A percentile compares a stretch with the other conserved stretches of the same genome.
phyloP scores from a whole-genome alignment of 2,329 filamentous ascomycete genomes.

The Phoma sp. region DNA sequence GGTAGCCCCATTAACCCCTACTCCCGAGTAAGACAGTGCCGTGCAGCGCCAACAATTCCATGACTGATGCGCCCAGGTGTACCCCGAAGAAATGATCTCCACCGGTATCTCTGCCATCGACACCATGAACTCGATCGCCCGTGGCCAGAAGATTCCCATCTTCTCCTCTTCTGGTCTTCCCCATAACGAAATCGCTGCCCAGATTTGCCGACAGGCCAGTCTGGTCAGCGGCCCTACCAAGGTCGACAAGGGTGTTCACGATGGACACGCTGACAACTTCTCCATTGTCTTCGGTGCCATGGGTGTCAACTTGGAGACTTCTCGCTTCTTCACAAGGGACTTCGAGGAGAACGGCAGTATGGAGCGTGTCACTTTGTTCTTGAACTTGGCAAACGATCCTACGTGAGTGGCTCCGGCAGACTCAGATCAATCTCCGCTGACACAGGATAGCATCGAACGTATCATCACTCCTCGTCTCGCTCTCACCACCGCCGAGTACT shows the following conservation, averaged over 20 bases:
- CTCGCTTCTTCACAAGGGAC: slow-evolving; percentile 96
- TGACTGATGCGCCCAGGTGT: slow-evolving; percentile 67
- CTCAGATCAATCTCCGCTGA: slow-evolving; percentile 23
- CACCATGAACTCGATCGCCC: slow-evolving; percentile 90
- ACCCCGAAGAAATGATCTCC: slow-evolving; percentile 99
- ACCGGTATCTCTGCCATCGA: slow-evolving; percentile 99
- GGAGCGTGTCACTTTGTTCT: slow-evolving; percentile 95
- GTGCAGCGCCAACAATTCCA: slow-evolving; percentile 20
- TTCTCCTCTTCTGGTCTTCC: slow-evolving; percentile 98
- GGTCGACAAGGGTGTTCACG: slow-evolving; percentile 93
- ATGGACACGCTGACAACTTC: slow-evolving; percentile 98
- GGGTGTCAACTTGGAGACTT: slow-evolving; percentile 99
- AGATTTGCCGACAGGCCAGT: slow-evolving; percentile 97
- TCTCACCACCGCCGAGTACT: slow-evolving; percentile 98
- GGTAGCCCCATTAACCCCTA: slow-evolving; percentile 98
- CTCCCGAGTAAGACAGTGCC: slow-evolving; percentile 73
- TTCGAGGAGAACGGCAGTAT: slow-evolving; percentile 99
- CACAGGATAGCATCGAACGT: slow-evolving; percentile 80
- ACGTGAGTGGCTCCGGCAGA: slow-evolving; percentile 68
- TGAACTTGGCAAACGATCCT: slow-evolving; percentile 98
- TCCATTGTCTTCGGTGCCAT: slow-evolving; percentile 99
- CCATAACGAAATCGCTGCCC: slow-evolving; percentile 98
- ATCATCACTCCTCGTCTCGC: slow-evolving; percentile 99
- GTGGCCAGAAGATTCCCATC: slow-evolving; percentile 99
- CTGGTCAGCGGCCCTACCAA: slow-evolving; percentile 92